These are phyloP conservation scores for Solanum peruvianum DNA, from an alignment of 257 asterid genomes.

Conservation along the genomic window DNA sequence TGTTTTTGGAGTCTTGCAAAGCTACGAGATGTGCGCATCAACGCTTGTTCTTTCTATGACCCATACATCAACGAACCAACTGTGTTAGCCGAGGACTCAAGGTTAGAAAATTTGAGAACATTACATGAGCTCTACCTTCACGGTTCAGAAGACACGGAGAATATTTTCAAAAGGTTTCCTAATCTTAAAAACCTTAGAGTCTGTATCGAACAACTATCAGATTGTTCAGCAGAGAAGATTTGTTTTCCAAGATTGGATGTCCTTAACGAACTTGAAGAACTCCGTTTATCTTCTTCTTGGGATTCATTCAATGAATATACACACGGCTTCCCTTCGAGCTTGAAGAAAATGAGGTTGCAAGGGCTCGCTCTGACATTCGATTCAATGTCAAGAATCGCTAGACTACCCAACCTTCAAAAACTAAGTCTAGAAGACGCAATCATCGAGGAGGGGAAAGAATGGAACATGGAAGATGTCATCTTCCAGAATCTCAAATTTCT, in stretches of 20 bases:
- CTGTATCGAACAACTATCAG: neutral
- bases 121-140: neutral
- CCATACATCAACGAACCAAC: neutral
- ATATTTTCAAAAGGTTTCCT: neutral
- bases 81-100: neutral
- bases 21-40: neutral
- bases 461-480: neutral
- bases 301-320: neutral
- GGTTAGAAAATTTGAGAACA: neutral
- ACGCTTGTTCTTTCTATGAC: neutral
- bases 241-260: neutral
- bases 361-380: neutral
- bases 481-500: neutral
- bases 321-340: neutral
- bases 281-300: neutral
- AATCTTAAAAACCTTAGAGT: neutral
- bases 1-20: neutral
- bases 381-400: neutral
- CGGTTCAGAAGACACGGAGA: neutral
- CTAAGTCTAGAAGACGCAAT: neutral
- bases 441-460: neutral
- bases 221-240: neutral
- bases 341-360: neutral
- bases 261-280: neutral
- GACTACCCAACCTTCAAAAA: neutral